Percentiles rank a stretch among this genome's conserved stretches.
Evolutionary conservation across 1,139 yeast genomes (phyloP).

Genomic region (Pichia sp.): DNA sequence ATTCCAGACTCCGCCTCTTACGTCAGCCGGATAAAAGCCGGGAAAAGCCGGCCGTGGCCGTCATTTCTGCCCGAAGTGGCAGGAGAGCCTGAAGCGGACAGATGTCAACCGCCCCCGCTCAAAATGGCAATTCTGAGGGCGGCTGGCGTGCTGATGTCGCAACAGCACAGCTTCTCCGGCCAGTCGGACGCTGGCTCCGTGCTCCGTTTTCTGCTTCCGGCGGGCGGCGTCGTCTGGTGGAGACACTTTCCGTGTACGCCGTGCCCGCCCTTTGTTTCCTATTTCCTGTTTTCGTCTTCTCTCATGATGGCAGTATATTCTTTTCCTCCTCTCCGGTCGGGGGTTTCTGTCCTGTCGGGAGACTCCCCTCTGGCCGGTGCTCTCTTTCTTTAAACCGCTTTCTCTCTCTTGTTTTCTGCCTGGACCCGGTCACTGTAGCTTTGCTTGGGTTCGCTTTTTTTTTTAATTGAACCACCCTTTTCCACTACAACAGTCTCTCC

Average conservation of each 20-base stretch:
- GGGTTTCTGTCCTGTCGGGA: neutral
- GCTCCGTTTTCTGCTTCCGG: neutral
- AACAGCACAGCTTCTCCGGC: neutral
- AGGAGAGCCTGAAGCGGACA: neutral
- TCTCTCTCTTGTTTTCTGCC: conserved; percentile 1
- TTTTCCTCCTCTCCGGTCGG: neutral
- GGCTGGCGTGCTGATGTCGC: neutral
- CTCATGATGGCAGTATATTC: neutral
- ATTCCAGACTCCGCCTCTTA: neutral
- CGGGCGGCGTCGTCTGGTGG: neutral
- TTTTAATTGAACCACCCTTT: neutral
- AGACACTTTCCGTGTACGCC: neutral
- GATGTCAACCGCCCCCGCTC: neutral
- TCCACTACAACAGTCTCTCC: neutral
- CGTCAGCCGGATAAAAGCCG: neutral
- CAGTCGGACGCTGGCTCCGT: neutral
- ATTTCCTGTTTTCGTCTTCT: neutral
- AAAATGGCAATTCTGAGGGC: neutral
- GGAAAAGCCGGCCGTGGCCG: neutral
- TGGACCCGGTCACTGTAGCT: neutral
- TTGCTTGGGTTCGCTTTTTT: neutral
- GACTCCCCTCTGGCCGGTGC: neutral
- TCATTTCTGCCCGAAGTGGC: neutral
- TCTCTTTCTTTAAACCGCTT: neutral
- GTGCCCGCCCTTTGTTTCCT: neutral